Base-by-base conservation (phyloP, 2,329 filamentous ascomycete genomes). In the Bipolaris victoriae region DNA sequence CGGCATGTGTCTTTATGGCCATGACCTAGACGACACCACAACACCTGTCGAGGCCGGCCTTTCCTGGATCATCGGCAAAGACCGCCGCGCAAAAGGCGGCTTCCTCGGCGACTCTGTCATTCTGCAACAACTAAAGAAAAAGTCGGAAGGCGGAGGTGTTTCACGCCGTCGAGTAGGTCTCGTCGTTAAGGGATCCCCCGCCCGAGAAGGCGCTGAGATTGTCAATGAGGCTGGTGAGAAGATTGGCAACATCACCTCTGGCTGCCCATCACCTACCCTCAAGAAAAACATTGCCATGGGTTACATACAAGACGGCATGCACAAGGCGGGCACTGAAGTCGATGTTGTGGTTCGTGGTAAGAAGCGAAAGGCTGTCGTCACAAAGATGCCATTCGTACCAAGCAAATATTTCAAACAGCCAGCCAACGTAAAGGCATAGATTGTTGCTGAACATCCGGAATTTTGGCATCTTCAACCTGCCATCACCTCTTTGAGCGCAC, bases 1-100 rank as follows among this genome's bases (percentile, higher is more conserved):
- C 0, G 95, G 95, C 60, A 96, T 99, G 94, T 99, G 95, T 78
- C 84, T 99, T n/a, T 99, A 99, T 79, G 95, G 95, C n/a, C 92
- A 98, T 79, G 95, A 99, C 76, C 85, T 99, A 36, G 88, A 96
- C 75, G 94, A 97, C 56, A 81, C 81, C 0, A 89, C 85, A 10
- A 90, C 89, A 1, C 88, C 89, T 1, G 86, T 89, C 4, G 85
- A 87, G 72, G 88, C 84, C 1, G 83, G 81, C 1, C 78, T 91
- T 0, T 82, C 82, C 58, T 99, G 95, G 94, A 86, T 97, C 71
- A 88, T 99, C 58, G 88, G 90, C 63, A 92, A 92, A 73, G 86
- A 89, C 54, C 87, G 94, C 16, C 88, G 88, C 52, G 79, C 84
- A 20, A 79, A 79, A 4, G 88, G 88, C 11, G 87, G 87, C n/a